Base-by-base conservation (phyloP, 2,329 filamentous ascomycete species). In the Malbranchea zuffiana region DNA sequence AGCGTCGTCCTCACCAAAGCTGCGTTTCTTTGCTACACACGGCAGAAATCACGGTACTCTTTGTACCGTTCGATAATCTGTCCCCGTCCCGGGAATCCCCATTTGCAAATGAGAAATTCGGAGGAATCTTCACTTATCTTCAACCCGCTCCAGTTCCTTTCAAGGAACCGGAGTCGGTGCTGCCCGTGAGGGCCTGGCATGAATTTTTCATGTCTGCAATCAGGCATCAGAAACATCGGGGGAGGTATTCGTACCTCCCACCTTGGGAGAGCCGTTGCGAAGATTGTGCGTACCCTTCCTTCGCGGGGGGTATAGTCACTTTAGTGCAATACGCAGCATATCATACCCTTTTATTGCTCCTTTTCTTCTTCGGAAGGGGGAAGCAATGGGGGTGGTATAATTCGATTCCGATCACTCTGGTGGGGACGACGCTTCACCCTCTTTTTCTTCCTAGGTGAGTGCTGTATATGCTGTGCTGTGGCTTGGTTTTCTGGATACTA, bases 271-370 rank as follows among this genome's bases (percentile, higher is more conserved):
- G 83, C 77, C 79, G 72, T 81, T 86, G 82, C 82, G 82, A 82
- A 88, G 83, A 87, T 88, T 78, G 82, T 87, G 73, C 74, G 73
- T 74, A 67, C 55, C 49, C 44, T 40, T 36, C 23, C 37, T 31
- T 30, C 40, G 38, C 25, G 24, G 27, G 37, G 42, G 40, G 51
- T 53, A 68, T 61, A n/a, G 77, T 78, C 77, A 85, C 82, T 86
- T 84, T 71, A 90, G 84, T 88, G 80, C 84, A 84, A 90, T 90
- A 85, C 81, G 82, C 82, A 74, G 83, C 83, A 76, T 87, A 69
- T 70, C n/a, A n/a, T n/a, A n/a, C n/a, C n/a, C n/a, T n/a, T n/a
- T n/a, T n/a, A n/a, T 41, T 17, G 10, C 65, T 56, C 59, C 42
- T 47, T 51, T 56, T 49, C 50, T 35, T 43, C 39, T 32, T 42